Conservation (phyloP, 164 flowering plant genomes). For the Nymphaea thermarum region DNA sequence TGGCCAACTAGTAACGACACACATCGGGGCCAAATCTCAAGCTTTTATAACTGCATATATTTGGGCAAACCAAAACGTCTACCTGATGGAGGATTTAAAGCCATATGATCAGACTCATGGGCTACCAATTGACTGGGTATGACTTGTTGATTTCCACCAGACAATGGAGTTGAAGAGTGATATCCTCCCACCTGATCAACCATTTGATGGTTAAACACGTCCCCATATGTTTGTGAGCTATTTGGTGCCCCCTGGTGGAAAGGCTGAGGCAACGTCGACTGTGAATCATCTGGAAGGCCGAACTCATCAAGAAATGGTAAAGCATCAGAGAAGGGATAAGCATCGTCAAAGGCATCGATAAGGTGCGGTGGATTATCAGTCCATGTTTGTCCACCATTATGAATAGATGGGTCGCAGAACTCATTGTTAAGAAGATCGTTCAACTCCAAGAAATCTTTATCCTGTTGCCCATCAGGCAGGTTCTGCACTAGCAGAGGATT, state of each 20-base stretch:
- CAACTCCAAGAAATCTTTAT: conserved; percentile 59
- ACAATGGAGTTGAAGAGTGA: neutral
- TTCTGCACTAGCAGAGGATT: neutral
- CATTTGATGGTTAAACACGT: neutral
- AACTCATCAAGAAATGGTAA: conserved; percentile 28
- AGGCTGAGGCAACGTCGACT: neutral
- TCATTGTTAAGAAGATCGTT: conserved; percentile 55
- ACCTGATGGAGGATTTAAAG: conserved; percentile 35
- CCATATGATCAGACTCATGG: conserved; percentile 14
- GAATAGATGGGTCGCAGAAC: conserved; percentile 9
- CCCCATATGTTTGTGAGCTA: neutral
- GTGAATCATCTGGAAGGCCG: neutral
- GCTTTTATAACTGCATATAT: too few relatives aligned
- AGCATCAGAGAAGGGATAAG: conserved; percentile 57
- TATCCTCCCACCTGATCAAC: neutral
- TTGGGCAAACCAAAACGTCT: conserved; percentile 5
- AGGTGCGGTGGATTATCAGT: conserved; percentile 3
- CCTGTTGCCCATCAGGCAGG: conserved; percentile 5
- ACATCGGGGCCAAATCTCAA: too few relatives aligned
- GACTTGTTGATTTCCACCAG: neutral
- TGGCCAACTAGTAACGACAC: too few relatives aligned
- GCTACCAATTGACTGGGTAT: neutral
- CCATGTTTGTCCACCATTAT: neutral
- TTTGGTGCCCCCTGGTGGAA: neutral
- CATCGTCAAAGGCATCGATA: conserved; percentile 28